phyloP scores from a whole-genome alignment of 2,329 filamentous ascomycete species.

The Fusarium abutilonis region DNA sequence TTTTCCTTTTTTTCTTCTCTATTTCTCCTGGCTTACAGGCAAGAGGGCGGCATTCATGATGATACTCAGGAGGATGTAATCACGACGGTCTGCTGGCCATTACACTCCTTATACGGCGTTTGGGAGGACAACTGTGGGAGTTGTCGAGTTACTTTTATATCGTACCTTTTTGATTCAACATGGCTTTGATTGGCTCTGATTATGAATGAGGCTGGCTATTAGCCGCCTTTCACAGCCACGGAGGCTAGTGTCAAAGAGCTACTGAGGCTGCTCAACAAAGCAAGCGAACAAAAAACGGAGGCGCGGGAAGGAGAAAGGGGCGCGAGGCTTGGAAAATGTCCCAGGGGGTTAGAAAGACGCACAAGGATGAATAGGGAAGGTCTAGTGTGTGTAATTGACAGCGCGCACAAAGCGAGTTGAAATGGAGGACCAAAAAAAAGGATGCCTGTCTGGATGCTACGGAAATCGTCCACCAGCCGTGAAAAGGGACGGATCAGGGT shows the following conservation, averaged over 20 bases:
- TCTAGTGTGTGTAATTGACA: constrained; percentile 25
- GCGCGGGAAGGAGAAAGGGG: constrained; percentile 18
- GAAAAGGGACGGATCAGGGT: constrained; percentile 26
- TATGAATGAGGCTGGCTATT: constrained; percentile 5
- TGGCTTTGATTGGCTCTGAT: constrained; percentile 12
- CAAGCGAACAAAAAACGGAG: constrained; percentile 16
- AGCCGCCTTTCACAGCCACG: constrained; percentile 1
- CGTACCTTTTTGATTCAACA: constrained; percentile 25
- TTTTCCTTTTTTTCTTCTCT: constrained; percentile 19
- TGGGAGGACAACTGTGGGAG: constrained; percentile 45
- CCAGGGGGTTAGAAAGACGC: constrained; percentile 41
- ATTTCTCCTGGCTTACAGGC: constrained; percentile 38
- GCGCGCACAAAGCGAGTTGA: constrained; percentile 14
- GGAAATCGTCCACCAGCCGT: constrained; percentile 35
- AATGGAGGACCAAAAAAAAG: constrained; percentile 18
- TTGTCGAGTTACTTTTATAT: constrained; percentile 42
- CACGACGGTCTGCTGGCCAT: constrained; percentile 52
- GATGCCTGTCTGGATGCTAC: constrained; percentile 35
- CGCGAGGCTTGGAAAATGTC: constrained; percentile 45
- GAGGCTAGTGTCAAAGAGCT: constrained; percentile 4
- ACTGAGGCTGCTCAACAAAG: constrained; percentile 8
- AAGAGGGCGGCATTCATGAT: constrained; percentile 43
- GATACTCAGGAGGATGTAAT: constrained; percentile 52
- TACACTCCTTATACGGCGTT: constrained; percentile 54
- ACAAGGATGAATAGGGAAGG: constrained; percentile 32